phyloP scores from a whole-genome alignment of 345 rosid species.

The Eucalyptus dawsonii region DNA sequence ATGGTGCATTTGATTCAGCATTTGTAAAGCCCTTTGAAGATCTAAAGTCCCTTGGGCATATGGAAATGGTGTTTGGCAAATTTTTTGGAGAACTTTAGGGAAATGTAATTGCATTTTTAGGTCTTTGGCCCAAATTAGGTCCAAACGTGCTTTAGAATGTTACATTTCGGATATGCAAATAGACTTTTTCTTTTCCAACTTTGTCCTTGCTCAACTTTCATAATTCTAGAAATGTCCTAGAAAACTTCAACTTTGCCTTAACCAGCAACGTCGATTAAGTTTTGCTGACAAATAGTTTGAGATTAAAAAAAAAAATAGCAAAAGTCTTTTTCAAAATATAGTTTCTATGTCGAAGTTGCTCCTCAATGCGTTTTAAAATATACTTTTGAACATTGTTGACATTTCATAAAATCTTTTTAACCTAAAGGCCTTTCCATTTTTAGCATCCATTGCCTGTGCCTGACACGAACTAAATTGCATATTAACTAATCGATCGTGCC shows the following conservation, averaged over 20 bases:
- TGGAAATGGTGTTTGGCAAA: not conserved
- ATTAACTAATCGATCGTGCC: not conserved
- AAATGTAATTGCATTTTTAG: not conserved
- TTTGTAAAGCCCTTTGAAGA: too few relatives aligned
- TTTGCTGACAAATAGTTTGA: rapidly evolving
- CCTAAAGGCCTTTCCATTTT: too few relatives aligned
- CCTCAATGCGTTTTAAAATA: not conserved
- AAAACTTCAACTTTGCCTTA: too few relatives aligned
- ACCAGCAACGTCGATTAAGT: rapidly evolving
- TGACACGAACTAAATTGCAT: not conserved
- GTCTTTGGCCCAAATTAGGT: not conserved
- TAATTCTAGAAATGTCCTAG: not conserved
- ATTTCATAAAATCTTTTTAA: too few relatives aligned
- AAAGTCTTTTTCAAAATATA: too few relatives aligned
- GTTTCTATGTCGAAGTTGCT: too few relatives aligned
- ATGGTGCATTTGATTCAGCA: too few relatives aligned
- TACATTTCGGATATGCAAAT: not conserved
- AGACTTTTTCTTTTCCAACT: not conserved
- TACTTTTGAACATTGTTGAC: too few relatives aligned
- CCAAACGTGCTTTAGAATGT: not conserved
- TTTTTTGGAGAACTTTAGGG: not conserved
- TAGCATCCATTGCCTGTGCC: not conserved
- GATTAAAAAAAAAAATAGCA: not conserved
- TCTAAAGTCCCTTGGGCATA: not conserved
- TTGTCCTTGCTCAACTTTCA: not conserved